Evolutionary conservation across 2,329 filamentous ascomycete genomes (phyloP).

Genomic region (Penicillium sp.): DNA sequence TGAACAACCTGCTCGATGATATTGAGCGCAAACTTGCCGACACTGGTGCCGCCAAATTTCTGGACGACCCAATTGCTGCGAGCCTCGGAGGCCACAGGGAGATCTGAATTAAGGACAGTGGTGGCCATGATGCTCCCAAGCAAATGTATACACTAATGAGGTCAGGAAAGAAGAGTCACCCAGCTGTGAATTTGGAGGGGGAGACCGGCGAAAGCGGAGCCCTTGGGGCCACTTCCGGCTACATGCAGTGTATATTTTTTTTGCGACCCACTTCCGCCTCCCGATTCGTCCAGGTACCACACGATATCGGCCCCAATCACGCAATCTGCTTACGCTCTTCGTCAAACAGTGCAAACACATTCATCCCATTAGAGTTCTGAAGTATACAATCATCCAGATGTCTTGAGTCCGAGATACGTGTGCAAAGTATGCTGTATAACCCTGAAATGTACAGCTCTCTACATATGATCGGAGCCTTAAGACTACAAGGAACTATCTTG

Average conservation of each 20-base stretch:
- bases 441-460: too few relatives aligned
- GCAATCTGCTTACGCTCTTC: constrained; percentile 9
- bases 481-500: too few relatives aligned
- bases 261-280: constrained; percentile 17
- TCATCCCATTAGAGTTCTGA: neutral
- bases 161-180: constrained; percentile 5
- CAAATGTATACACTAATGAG: neutral
- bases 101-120: constrained; percentile 5
- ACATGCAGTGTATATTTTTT: constrained; percentile 6
- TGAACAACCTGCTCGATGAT: constrained; percentile 72
- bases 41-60: constrained; percentile 93
- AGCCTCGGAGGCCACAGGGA: constrained; percentile 14
- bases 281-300: constrained; percentile 6
- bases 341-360: neutral
- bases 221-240: constrained; percentile 19
- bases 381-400: too few relatives aligned
- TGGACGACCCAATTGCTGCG: constrained; percentile 75
- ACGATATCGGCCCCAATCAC: constrained; percentile 28
- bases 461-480: too few relatives aligned
- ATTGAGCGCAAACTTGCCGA: constrained; percentile 86
- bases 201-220: constrained; percentile 25
- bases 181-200: neutral
- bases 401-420: too few relatives aligned
- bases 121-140: constrained; percentile 3
- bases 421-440: too few relatives aligned